Evolutionary conservation across 768 basidiomycete genomes (phyloP), one percentile per base, ranked within the genome.

Genomic region (Cantharellus anzutake): DNA sequence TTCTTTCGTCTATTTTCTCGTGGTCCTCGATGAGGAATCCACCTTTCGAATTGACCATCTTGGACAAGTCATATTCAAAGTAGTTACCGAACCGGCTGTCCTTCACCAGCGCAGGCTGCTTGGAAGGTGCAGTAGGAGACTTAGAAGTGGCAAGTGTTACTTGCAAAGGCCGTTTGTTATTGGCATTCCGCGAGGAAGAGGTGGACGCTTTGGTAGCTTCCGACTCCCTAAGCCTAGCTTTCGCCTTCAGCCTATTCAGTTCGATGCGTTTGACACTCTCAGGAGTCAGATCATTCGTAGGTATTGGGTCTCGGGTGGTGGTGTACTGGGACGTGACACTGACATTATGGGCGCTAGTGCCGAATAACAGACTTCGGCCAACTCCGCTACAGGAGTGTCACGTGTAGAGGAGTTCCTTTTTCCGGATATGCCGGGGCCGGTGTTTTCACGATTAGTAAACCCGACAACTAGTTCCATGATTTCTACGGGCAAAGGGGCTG

Each of bases 1-100:
- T 85, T 68, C 84, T 82, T 60, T 87, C 88, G 65, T 88, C 82
- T 1, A 80, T 76, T 63, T 86, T 85, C 64, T 81, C 80, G n/a
- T 80, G 82, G 51, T 94, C 92, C 63, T 94, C 88, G 3, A 94
- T 76, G 66, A 99, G 71, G 70, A 97, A 99, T 1, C 96, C 96
- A 57, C 94, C 96, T 68, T 92, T 86, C 4, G 91, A 84, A 69
- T 99, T 97, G 67, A 91, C 84, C 82, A 97, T 87, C 75, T 96
- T 97, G 7, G 86, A 86, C 11, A 97, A 71, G 69, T 97, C 93
- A 79, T 96, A 98, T 64, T 98, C 94, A 64, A 94, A 94, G 72
- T 97, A 97, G 55, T 80, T 87, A 37, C 90, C 94, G 64, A 91
- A 74, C 41, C 86, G 79, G 7, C 82, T 78, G 65, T 91, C 86